These are phyloP conservation scores for Neospermospora avenae DNA, from an alignment of 2,329 filamentous ascomycete species.

Conservation along the genomic window DNA sequence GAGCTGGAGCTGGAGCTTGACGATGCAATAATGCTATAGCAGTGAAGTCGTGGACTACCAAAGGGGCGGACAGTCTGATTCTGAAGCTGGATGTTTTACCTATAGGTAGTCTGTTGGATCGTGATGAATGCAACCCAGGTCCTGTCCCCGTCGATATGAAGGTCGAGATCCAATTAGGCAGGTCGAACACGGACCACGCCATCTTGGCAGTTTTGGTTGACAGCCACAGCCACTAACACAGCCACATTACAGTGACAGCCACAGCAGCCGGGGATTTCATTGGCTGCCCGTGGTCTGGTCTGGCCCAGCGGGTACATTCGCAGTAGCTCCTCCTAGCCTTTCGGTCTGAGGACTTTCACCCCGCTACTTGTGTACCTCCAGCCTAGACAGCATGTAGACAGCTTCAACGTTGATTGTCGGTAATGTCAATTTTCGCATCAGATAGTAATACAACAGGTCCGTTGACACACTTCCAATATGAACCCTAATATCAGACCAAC, in stretches of 20 bases:
- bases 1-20: neutral
- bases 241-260: no score
- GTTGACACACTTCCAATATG: constrained; percentile 14
- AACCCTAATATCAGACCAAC: constrained; percentile 11
- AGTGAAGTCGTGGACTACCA: neutral
- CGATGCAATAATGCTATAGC: neutral
- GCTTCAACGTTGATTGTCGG: neutral
- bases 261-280: neutral
- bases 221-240: no score
- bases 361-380: no score
- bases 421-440: neutral
- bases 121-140: no score
- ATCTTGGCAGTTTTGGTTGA: constrained; percentile 1
- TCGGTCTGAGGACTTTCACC: no score
- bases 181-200: neutral
- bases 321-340: no score
- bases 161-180: neutral
- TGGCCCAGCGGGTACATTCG: constrained; percentile 1
- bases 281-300: neutral
- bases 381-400: neutral
- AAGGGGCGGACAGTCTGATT: neutral
- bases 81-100: neutral
- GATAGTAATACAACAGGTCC: constrained; percentile 13
- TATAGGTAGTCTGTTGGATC: neutral
- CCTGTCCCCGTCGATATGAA: no score